Percentiles rank a stretch among this genome's conserved stretches.
phyloP scores from a whole-genome alignment of 2,329 filamentous ascomycete species.

The Cladosporium sphaerospermum region DNA sequence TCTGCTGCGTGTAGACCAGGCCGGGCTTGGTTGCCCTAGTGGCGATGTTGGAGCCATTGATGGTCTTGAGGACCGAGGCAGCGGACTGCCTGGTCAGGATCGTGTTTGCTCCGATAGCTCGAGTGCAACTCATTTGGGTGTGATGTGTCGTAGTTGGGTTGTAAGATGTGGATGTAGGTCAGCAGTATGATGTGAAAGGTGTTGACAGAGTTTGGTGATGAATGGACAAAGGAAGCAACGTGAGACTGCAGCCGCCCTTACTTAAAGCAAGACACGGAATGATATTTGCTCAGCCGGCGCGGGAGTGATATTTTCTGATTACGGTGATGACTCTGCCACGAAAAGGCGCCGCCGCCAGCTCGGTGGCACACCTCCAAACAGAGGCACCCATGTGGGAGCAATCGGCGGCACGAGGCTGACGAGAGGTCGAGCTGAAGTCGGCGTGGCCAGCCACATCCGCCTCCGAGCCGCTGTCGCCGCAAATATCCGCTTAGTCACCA shows the following conservation, averaged over 20 bases:
- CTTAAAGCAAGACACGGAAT: neutral
- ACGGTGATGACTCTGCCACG: conserved; percentile 6
- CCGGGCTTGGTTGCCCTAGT: conserved; percentile 26
- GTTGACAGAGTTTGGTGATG: neutral
- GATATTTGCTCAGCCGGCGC: conserved; percentile 2
- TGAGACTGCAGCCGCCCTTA: neutral
- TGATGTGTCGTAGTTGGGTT: neutral
- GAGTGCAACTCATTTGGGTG: conserved; percentile 24
- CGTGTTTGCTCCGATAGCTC: conserved; percentile 20
- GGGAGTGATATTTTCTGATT: neutral
- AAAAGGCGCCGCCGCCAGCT: neutral
- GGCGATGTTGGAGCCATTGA: conserved; percentile 27
- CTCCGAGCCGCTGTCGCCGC: too few relatives aligned
- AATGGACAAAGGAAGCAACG: conserved; percentile 1
- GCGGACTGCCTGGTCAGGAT: conserved; percentile 33
- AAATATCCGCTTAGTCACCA: too few relatives aligned
- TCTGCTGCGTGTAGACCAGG: conserved; percentile 29
- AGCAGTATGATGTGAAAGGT: neutral
- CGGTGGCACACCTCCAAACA: too few relatives aligned
- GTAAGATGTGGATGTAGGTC: neutral
- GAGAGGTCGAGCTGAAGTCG: too few relatives aligned
- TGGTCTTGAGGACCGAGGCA: conserved; percentile 31
- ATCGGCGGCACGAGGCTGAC: too few relatives aligned
- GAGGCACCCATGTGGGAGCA: too few relatives aligned
- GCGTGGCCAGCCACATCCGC: too few relatives aligned